Evolutionary conservation across 2,329 filamentous ascomycete genomes (phyloP), one percentile per base, ranked within the genome.

Genomic region (Pseudocercospora eumusae): DNA sequence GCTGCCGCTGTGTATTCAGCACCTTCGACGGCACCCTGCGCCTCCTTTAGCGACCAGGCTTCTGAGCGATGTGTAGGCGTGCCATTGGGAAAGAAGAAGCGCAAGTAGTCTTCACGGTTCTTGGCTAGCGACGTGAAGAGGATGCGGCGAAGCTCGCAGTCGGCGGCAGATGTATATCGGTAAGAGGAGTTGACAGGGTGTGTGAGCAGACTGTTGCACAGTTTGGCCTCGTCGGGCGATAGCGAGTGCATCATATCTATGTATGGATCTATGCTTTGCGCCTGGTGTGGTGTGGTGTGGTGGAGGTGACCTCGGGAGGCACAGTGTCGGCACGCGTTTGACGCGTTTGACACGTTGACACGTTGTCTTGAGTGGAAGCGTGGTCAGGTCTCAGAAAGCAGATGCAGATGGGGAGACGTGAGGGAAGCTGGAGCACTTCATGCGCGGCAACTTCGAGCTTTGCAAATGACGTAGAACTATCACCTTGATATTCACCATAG

Each of bases 1-100:
- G 95, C 95, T 6, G 90, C 89, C 68, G 93, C 90, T 20, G 92
- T 95, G 75, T 98, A 99, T 76, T 99, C 96, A 31, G 93, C 92
- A 10, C 95, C 93, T 73, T 96, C 92, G 61, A 92, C 83, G n/a
- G 91, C 91, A 18, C 93, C 93, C 74, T 99, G 96, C 15, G 93
- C 93, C 70, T 91, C 88, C 64, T 89, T 86, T 42, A 99, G 81
- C 76, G 90, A 95, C 84, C 93, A 89, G 49, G 68, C 67, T 52
- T 71, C 59, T 9, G 64, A 65, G 8, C 36, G 60, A 50, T 75
- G 69, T 6, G 54, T 15, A 2, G 75, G 73, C 1, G 63, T 57
- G 11, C 92, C 91, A 44, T 88, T 81, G 0, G 92, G 92, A 73
- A 99, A 99, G 71, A 99, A 85, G 18, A 92, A 83, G 55, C 83